phyloP scores from a whole-genome alignment of 2,329 filamentous ascomycete species.

The Fusarium humuli region DNA sequence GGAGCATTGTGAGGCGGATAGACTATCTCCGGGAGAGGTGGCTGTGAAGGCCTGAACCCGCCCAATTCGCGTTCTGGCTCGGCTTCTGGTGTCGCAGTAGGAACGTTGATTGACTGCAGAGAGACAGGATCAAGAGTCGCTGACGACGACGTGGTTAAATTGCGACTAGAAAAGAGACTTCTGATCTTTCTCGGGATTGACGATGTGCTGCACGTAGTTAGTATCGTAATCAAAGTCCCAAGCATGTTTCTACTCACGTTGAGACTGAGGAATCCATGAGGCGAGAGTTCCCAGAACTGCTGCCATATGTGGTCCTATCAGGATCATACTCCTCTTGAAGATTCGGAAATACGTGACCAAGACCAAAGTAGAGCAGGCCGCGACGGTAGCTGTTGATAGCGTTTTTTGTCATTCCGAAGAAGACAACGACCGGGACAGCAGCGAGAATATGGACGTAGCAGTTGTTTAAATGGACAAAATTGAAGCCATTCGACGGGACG shows the following conservation, averaged over 20 bases:
- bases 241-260: constrained; percentile 32
- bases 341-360: constrained; percentile 58
- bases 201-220: constrained; percentile 16
- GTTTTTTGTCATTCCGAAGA: constrained; percentile 68
- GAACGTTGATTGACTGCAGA: background rate
- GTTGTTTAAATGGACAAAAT: constrained; percentile 57
- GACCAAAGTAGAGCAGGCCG: constrained; percentile 54
- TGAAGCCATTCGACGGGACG: constrained; percentile 55
- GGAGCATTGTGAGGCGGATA: constrained; percentile 3
- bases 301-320: constrained; percentile 43
- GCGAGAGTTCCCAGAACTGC: constrained; percentile 39
- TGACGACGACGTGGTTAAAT: constrained; percentile 32
- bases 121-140: constrained; percentile 11
- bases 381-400: constrained; percentile 62
- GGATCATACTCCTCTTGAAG: constrained; percentile 56
- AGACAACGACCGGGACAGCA: constrained; percentile 61
- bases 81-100: constrained; percentile 11
- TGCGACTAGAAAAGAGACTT: constrained; percentile 38
- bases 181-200: constrained; percentile 39
- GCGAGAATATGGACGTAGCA: constrained; percentile 63
- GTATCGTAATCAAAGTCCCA: background rate
- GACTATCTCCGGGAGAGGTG: background rate
- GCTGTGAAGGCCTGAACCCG: background rate
- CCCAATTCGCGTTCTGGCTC: constrained; percentile 17
- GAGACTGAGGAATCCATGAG: constrained; percentile 34